Evolutionary conservation across 2,329 filamentous ascomycete genomes (phyloP), one percentile per base, ranked within the genome.

Genomic region (Ambrosiella cleistominuta): DNA sequence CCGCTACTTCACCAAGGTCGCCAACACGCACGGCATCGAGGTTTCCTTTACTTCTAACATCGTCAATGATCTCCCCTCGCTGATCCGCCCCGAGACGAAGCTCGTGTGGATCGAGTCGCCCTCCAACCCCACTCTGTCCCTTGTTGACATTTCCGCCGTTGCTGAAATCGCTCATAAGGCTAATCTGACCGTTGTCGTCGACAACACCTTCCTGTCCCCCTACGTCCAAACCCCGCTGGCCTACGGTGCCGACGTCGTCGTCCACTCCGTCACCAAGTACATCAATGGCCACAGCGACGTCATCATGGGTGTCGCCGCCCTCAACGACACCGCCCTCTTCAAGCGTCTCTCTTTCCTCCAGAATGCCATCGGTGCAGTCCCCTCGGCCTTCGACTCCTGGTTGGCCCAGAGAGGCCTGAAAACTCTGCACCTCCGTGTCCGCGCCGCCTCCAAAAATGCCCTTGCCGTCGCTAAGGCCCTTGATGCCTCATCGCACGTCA

Each of bases 221-320:
- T 98, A 97, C 70, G 80, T 98, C 53, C 93, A 98, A 74, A 97
- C 95, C 72, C 93, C 93, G 2, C 81, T 98, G 58, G 85, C 94
- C 68, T 88, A 91, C 68, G 93, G 93, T 65, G 93, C 93, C 64
- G 93, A 98, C 70, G 90, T 97, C 63, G 91, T 97, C 64, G 86
- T 97, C 49, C 91, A 97, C 77, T 90, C 84, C 58, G 93, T 98
- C 58, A 98, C 93, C 50, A 98, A 98, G 74, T 98, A 97, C 74
- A 97, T 98, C 75, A 97, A 97, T 70, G 93, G 93, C 55, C 93
- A 98, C 75, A 80, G 82, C 68, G 93, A 98, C 70, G 93, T 98
- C 7, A 83, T 97, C 66, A 98, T 98, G 93, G 93, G 93, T 63
- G 86, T 93, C 37, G 91, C 89, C 52, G 93, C 93, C 55, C 94